Conservation (phyloP, 352 stramenopile genomes). For the Phytophthora pistaciae region DNA sequence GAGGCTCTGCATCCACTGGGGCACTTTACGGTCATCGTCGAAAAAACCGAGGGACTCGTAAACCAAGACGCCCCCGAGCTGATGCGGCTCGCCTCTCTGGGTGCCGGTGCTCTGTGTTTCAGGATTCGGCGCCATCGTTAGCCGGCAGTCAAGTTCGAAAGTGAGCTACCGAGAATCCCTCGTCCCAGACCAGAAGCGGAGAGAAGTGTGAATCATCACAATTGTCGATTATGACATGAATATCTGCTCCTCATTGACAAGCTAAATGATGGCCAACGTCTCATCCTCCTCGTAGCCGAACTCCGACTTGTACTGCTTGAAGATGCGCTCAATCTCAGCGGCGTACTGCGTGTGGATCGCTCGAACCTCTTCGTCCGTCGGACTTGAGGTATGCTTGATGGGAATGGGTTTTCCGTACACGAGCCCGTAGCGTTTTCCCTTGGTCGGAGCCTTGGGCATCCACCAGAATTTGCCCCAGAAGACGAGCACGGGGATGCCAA, state of each 20-base stretch:
- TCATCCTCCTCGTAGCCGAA: conserved; percentile 47
- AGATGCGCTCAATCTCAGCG: conserved; percentile 33
- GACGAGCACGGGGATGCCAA: conserved; percentile 70
- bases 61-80: conserved; percentile 16
- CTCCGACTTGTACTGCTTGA: conserved; percentile 38
- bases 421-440: conserved; percentile 49
- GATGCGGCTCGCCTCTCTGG: neutral
- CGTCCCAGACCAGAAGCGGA: too few relatives aligned
- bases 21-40: conserved; percentile 21
- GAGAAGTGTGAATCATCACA: too few relatives aligned
- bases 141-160: too few relatives aligned
- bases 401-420: conserved; percentile 46
- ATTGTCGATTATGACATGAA: too few relatives aligned
- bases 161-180: too few relatives aligned
- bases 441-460: conserved; percentile 55
- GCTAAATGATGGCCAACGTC: conserved; percentile 25
- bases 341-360: conserved; percentile 37
- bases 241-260: too few relatives aligned
- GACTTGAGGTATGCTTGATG: conserved; percentile 40
- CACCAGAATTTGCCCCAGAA: conserved; percentile 83
- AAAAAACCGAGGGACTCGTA: conserved; percentile 40
- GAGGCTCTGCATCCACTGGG: conserved; percentile 29
- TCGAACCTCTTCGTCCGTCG: conserved; percentile 34
- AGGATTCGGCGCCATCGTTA: neutral
- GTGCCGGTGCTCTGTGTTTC: neutral